Evolutionary conservation across 1,284 basidiomycete genomes (phyloP), one percentile per base, ranked within the genome.

Genomic region (Schizophyllum amplum): DNA sequence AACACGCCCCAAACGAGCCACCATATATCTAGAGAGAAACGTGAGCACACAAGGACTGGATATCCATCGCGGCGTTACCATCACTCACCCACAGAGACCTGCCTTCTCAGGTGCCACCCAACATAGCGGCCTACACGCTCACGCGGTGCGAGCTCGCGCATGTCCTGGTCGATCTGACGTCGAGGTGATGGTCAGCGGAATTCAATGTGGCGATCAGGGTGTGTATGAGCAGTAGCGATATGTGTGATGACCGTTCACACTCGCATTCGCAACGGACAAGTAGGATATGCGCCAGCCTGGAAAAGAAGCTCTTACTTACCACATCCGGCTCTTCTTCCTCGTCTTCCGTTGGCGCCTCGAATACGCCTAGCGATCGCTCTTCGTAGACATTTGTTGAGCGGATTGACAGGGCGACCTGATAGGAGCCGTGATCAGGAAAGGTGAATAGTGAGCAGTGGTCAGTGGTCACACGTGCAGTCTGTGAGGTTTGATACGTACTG

Each of bases 361-460:
- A 90, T 0, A 90, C 72, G 2, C 87, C 86, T 6, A 87, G 68
- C 9, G 81, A 83, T 49, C 77, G 77, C 64, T 92, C 87, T 68
- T 92, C 89, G 60, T 82, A 81, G 63, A 92, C 89, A 68, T 93
- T 94, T 1, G 90, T 92, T 1, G 86, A 79, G 15, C 89, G 84
- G 52, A 92, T 86, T 59, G 86, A 87, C 67, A 82, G 66, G 0
- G 77, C 79, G 13, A 82, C 73, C 78, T 80, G 57, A n/a, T 17
- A 27, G 53, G 49, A 46, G 51, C 53, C 46, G 33, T 27, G 23
- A 1, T 21, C 25, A n/a, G 17, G 27, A 23, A n/a, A 47, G 52
- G 27, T 25, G 6, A 22, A 48, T 46, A 48, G 48, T n/a, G 20
- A 51, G 42, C 22, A 1, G 15, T 3, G 68, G 74, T 58, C 49